Conservation (phyloP, 257 asterid species). For the Solanum lycopersicoides region DNA sequence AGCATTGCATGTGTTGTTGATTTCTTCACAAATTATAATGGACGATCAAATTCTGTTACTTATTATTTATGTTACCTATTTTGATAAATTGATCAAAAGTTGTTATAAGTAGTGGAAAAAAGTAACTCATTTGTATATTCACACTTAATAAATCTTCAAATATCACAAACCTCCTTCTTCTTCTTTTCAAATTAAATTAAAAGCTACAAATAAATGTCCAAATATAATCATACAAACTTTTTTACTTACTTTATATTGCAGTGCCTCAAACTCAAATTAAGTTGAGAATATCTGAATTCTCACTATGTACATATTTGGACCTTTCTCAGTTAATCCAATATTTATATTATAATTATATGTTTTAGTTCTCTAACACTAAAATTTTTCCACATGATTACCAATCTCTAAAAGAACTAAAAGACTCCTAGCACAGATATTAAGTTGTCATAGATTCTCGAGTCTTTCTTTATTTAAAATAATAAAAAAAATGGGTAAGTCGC, state of each 20-base stretch:
- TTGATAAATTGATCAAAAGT: background rate
- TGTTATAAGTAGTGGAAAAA: background rate
- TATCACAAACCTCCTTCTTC: background rate
- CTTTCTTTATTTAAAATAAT: too few species aligned
- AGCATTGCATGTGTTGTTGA: too few species aligned
- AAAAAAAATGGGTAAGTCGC: too few species aligned
- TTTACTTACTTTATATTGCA: background rate
- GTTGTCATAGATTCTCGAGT: too few species aligned
- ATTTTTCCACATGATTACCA: background rate
- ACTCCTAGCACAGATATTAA: background rate
- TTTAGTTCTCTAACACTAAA: background rate
- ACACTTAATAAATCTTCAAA: background rate
- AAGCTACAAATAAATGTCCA: background rate
- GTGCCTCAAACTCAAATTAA: background rate
- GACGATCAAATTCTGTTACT: background rate
- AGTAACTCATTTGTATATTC: background rate
- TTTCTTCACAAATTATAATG: background rate
- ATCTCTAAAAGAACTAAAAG: background rate
- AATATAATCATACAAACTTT: background rate
- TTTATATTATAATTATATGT: background rate
- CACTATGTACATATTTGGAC: background rate
- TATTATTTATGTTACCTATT: background rate
- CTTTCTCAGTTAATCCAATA: background rate
- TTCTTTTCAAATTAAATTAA: background rate
- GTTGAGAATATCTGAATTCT: background rate